A percentile compares a stretch with the other conserved stretches of the same genome.
Conservation (phyloP, 139 green algal genomes). For the Chlamydomonas urium region DNA sequence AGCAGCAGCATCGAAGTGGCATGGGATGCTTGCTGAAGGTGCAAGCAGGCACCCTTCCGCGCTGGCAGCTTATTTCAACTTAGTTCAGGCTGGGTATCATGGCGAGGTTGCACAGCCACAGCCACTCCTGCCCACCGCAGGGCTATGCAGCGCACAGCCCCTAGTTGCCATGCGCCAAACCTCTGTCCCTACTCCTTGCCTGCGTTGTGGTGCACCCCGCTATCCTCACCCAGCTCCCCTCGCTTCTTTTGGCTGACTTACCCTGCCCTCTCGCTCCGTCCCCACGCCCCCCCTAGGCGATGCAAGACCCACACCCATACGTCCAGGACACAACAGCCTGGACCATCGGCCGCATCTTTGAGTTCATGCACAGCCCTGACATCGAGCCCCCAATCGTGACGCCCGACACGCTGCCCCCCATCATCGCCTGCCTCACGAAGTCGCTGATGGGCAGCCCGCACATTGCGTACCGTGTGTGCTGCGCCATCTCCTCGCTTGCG, state of each 20-base stretch:
- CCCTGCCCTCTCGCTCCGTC: no score
- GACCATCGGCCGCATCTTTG: constrained; percentile 92
- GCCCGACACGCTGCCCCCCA: constrained; percentile 46
- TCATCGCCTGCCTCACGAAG: constrained; percentile 60
- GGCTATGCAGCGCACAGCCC: no score
- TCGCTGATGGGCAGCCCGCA: constrained; percentile 73
- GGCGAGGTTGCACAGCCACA: no score
- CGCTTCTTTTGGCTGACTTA: neutral
- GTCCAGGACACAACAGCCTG: constrained; percentile 94
- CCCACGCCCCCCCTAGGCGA: constrained; percentile 23
- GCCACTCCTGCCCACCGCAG: no score
- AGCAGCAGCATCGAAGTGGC: neutral
- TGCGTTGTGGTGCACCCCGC: no score
- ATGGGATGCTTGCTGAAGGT: no score
- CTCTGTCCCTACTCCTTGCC: no score
- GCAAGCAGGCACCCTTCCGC: no score
- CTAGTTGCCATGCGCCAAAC: no score
- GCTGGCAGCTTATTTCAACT: no score
- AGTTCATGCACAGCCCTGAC: constrained; percentile 78
- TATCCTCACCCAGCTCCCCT: no score
- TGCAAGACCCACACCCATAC: constrained; percentile 68
- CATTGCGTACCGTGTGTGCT: constrained; percentile 82
- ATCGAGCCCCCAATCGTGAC: constrained; percentile 57
- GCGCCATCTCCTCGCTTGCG: constrained; percentile 80
- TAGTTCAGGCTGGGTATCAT: no score